Base-by-base conservation (phyloP, 768 basidiomycete genomes). In the Gyrodon lividus region DNA sequence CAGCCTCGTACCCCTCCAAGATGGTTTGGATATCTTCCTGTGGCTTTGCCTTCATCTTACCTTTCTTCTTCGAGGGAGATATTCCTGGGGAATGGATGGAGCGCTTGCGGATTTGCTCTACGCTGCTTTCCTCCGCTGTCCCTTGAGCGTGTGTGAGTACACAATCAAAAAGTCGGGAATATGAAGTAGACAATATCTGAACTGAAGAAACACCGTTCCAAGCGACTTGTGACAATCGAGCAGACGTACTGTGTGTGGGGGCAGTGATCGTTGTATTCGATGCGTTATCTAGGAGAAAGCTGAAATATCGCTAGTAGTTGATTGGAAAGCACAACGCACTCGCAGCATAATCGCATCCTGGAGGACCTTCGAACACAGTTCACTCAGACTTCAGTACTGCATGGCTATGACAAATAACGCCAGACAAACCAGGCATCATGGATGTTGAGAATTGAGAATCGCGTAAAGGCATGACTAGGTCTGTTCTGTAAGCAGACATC, bases 1-100 rank as follows among this genome's bases (percentile, higher is more conserved):
- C 86, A 39, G 81, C 77, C 62, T 85, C 86, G 43, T 82, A 79
- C n/a, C 57, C 71, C 3, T 72, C 70, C 37, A 87, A 62, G 16
- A 73, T 50, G 33, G 57, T 59, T 49, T 60, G 61, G 19, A 67
- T 33, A 13, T 51, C 55, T 24, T 59, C 66, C 16, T 48, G 58
- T 52, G 59, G 39, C 38, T 63, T 61, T 6, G 59, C 70, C 52
- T 71, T 78, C 51, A 59, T 66, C 60, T 81, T 83, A 14, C 75
- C 77, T 66, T 79, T 81, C 55, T 70, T 71, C 47, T 55, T 60
- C 28, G 59, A 48, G n/a, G 60, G 43, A 17, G 42, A 38, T 19
- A 34, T 20, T 20, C 37, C 57, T 48, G 40, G 16, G 12, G 46
- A 41, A 13, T 26, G 23, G 14, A 43, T 46, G 43, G 54, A 45